A percentile compares a stretch with the other conserved stretches of the same genome.
These are phyloP conservation scores for Colletotrichum brevisporum DNA, from an alignment of 2,329 filamentous ascomycete species.

Conservation along the genomic window DNA sequence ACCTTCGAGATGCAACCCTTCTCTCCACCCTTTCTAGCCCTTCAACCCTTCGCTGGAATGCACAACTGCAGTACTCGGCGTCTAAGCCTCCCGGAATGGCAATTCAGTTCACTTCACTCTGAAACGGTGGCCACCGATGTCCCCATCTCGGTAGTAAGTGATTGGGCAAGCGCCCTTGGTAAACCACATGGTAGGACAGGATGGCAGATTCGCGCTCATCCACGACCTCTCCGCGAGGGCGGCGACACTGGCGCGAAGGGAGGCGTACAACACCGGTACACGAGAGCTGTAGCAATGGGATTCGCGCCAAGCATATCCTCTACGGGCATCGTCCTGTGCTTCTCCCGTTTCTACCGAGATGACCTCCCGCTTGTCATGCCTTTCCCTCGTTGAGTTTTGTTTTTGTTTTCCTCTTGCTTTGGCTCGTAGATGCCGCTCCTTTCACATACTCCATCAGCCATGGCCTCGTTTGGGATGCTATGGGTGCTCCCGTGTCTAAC, in stretches of 20 bases:
- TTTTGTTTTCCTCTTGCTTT: slow-evolving; percentile 38
- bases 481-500: slow-evolving; percentile 48
- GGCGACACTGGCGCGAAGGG: slow-evolving; percentile 37
- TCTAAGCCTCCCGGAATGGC: slow-evolving; percentile 22
- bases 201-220: slow-evolving; percentile 23
- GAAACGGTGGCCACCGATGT: slow-evolving; percentile 21
- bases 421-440: slow-evolving; percentile 39
- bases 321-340: slow-evolving; percentile 18
- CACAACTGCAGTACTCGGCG: slow-evolving; percentile 10
- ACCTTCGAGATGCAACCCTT: slow-evolving; percentile 16
- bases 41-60: slow-evolving; percentile 39
- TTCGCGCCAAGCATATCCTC: slow-evolving; percentile 28
- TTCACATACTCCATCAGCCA: slow-evolving; percentile 41
- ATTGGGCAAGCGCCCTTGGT: slow-evolving; percentile 21
- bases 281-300: slow-evolving; percentile 12
- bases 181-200: slow-evolving; percentile 18
- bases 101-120: slow-evolving; percentile 9
- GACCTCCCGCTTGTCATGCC: slow-evolving; percentile 26
- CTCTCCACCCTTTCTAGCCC: slow-evolving; percentile 13
- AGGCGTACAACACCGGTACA: slow-evolving; percentile 17
- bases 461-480: slow-evolving; percentile 48
- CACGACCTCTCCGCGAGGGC: slow-evolving; percentile 35
- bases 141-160: not conserved
- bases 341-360: slow-evolving; percentile 30
- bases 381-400: slow-evolving; percentile 32